Base-by-base conservation (phyloP, 139 green algal genomes). In the Microglena sp. region DNA sequence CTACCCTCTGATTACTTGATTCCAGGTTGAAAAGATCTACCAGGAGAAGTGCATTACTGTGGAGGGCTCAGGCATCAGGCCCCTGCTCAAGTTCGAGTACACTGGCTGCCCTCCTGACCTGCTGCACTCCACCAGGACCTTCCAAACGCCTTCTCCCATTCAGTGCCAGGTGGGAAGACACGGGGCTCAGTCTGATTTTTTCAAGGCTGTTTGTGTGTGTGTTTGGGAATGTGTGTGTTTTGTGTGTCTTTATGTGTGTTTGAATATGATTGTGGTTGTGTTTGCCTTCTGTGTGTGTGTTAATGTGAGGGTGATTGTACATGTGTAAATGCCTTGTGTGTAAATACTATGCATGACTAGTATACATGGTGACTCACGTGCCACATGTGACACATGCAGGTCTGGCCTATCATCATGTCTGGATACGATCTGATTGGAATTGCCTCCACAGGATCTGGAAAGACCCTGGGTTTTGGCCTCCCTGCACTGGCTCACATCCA, bases 371-470 rank as follows among this genome's bases (percentile, higher is more conserved):
- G n/a, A n/a, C n/a, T n/a, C n/a, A n/a, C n/a, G n/a, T n/a, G n/a
- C n/a, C n/a, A n/a, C n/a, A n/a, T n/a, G n/a, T n/a, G n/a, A n/a
- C 40, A 50, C 15, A 50, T 75, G 0, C 86, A 95, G 68, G 86
- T 76, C 67, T 89, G 88, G 87, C 89, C 90, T 4, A 81, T 95
- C 62, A 80, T 90, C 29, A 68, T 90, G 35, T 74, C 65, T n/a
- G 90, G 89, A 27, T 69, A 73, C 6, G 90, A 96, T 73, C 53
- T 94, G 2, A 85, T 96, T 7, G 90, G 88, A 58, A 94, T 96
- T 61, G 89, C 90, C 4, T 79, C 89, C 46, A 96, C 90, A 33
- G 74, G 74, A 33, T 76, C 71, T 34, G 78, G 78, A 58, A 85
- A 85, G 75, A 86, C 87, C 6, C 77, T 94, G 6, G 74, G 77